Percentiles rank a stretch among this genome's conserved stretches.
Evolutionary conservation across 2,329 filamentous ascomycete genomes (phyloP).

Genomic region (Aspergillus clavatus): DNA sequence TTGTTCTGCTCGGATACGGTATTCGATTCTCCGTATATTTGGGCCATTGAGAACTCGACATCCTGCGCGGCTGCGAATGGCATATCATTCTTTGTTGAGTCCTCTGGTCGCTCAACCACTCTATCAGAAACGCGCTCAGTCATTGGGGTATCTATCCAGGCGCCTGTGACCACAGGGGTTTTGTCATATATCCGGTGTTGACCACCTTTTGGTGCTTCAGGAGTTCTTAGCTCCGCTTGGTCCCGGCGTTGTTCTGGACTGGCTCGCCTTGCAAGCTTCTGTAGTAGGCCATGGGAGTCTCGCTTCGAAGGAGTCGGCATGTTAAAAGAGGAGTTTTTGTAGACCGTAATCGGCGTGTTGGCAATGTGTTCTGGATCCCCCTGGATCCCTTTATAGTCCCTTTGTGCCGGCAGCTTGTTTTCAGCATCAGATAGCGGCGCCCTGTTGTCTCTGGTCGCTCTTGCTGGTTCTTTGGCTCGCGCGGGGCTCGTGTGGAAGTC

Average conservation of each 20-base stretch:
- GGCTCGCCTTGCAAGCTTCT: conserved; percentile 38
- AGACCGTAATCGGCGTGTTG: conserved; percentile 37
- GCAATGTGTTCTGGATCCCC: conserved; percentile 27
- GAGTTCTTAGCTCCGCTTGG: conserved; percentile 26
- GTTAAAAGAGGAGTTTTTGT: conserved; percentile 28
- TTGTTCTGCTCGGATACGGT: conserved; percentile 5
- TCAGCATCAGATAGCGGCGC: conserved; percentile 11
- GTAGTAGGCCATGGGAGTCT: conserved; percentile 40
- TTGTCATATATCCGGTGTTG: conserved; percentile 36
- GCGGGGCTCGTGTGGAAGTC: conserved; percentile 26
- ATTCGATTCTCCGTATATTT: conserved; percentile 3
- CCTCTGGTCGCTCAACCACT: conserved; percentile 18
- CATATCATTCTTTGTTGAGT: conserved; percentile 25
- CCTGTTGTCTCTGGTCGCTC: conserved; percentile 12
- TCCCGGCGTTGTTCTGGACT: conserved; percentile 30
- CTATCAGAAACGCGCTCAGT: conserved; percentile 34
- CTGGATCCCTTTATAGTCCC: conserved; percentile 12
- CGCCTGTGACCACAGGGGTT: conserved; percentile 43
- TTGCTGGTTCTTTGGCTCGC: conserved; percentile 21
- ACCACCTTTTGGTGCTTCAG: conserved; percentile 28
- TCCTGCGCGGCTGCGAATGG: conserved; percentile 13
- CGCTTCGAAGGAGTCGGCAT: conserved; percentile 28
- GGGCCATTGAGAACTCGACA: conserved; percentile 6
- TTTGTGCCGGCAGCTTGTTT: conserved; percentile 13
- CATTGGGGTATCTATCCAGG: conserved; percentile 46